Evolutionary conservation across 768 basidiomycete genomes (phyloP).

Genomic region (Naganishia onofrii): DNA sequence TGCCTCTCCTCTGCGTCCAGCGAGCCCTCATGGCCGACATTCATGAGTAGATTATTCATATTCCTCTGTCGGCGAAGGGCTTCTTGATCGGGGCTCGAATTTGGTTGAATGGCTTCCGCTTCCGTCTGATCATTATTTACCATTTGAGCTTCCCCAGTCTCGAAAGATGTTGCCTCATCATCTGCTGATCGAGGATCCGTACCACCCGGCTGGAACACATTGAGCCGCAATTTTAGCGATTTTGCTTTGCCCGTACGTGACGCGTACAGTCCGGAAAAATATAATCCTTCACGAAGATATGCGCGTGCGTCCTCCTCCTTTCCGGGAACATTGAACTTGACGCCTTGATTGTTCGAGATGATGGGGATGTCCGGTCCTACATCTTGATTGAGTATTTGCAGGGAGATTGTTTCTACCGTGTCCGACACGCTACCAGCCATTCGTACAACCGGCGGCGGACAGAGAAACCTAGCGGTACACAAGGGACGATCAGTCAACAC

Average conservation of each 20-base stretch:
- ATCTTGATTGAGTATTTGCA: slow-evolving; percentile 30
- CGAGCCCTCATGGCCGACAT: slow-evolving; percentile 4
- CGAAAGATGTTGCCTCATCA: neutral
- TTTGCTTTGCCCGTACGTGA: slow-evolving; percentile 38
- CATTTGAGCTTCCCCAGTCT: neutral
- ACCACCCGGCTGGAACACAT: slow-evolving; percentile 34
- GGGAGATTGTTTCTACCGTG: slow-evolving; percentile 31
- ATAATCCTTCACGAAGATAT: slow-evolving; percentile 42
- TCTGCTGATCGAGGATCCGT: slow-evolving; percentile 27
- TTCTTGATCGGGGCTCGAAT: slow-evolving; percentile 1
- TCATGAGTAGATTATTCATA: neutral
- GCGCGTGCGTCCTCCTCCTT: slow-evolving; percentile 33
- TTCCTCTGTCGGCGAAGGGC: slow-evolving; percentile 12
- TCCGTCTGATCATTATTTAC: neutral
- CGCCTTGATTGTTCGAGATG: slow-evolving; percentile 33
- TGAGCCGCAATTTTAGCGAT: slow-evolving; percentile 40
- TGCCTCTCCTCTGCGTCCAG: slow-evolving; percentile 10
- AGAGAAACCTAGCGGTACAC: slow-evolving; percentile 62
- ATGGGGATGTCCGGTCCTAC: slow-evolving; percentile 27
- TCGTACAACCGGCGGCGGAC: slow-evolving; percentile 87
- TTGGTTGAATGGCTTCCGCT: slow-evolving; percentile 9
- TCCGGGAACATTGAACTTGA: slow-evolving; percentile 29
- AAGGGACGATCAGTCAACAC: neutral
- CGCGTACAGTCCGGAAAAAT: slow-evolving; percentile 45
- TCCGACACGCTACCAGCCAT: slow-evolving; percentile 58